Conservation (phyloP, 208 protist species). For the Leishmania amazonensis region DNA sequence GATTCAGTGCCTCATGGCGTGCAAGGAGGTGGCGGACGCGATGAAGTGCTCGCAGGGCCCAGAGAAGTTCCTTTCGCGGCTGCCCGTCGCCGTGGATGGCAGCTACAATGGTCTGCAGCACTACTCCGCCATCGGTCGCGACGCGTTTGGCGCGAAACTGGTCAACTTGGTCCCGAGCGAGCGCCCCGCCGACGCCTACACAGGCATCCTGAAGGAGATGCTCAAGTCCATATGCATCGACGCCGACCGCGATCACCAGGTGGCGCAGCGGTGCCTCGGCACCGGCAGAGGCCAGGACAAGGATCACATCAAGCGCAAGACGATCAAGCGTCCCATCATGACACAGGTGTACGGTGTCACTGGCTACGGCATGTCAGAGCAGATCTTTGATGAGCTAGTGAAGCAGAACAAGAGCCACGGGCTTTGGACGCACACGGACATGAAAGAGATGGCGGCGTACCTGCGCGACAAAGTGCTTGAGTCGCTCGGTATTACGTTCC, state of each 20-base stretch:
- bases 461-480: slow-evolving; percentile 90
- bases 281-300: slow-evolving; percentile 84
- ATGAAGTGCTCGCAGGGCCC: slow-evolving; percentile 89
- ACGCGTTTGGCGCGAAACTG: slow-evolving; percentile 93
- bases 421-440: slow-evolving; percentile 88
- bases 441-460: slow-evolving; percentile 91
- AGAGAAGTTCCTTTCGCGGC: slow-evolving; percentile 84
- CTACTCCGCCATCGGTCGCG: slow-evolving; percentile 98
- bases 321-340: slow-evolving; percentile 99
- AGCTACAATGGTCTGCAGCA: slow-evolving; percentile 99
- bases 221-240: slow-evolving; percentile 85
- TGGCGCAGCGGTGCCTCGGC: slow-evolving; percentile 87
- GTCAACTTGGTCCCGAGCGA: slow-evolving; percentile 96
- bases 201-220: slow-evolving; percentile 94
- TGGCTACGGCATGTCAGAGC: slow-evolving; percentile 95
- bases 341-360: slow-evolving; percentile 98
- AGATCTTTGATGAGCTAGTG: slow-evolving; percentile 93
- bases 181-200: slow-evolving; percentile 96
- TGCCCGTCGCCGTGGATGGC: slow-evolving; percentile 97
- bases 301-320: slow-evolving; percentile 95
- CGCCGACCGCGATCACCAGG: slow-evolving; percentile 72
- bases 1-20: slow-evolving; percentile 95
- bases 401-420: slow-evolving; percentile 93
- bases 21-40: slow-evolving; percentile 94
- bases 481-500: slow-evolving; percentile 87